Conservation (phyloP, 2,329 filamentous ascomycete genomes). For the Dichotomopilus funicola region DNA sequence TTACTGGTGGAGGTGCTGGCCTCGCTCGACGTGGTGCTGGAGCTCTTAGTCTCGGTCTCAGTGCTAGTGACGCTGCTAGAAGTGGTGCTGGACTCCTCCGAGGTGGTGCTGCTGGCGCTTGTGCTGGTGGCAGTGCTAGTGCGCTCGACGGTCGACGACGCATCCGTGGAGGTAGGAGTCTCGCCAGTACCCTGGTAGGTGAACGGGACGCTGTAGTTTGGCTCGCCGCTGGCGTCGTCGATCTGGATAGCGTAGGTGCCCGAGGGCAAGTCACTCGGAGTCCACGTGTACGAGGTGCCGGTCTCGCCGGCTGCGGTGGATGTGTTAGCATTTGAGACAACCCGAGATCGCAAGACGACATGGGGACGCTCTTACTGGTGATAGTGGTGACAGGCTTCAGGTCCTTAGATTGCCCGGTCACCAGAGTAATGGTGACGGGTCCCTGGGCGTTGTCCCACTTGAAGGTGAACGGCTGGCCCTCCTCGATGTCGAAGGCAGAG, state of each 20-base stretch:
- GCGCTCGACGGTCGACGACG: conserved; percentile 12
- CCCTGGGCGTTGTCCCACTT: conserved; percentile 37
- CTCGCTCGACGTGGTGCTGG: conserved; percentile 5
- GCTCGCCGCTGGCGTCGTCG: conserved; percentile 29
- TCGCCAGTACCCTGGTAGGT: conserved; percentile 18
- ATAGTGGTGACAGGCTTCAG: conserved; percentile 32
- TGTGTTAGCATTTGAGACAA: not conserved
- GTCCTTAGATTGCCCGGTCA: conserved; percentile 32
- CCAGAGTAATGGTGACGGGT: conserved; percentile 37
- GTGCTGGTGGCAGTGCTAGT: not conserved
- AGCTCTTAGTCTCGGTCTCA: not conserved
- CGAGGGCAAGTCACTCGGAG: conserved; percentile 31
- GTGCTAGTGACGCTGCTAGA: conserved; percentile 22
- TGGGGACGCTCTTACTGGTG: conserved; percentile 29
- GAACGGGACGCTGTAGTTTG: conserved; percentile 41
- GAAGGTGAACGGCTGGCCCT: conserved; percentile 38
- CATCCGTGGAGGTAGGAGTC: conserved; percentile 19
- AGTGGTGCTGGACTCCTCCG: conserved; percentile 16
- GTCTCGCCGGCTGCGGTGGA: conserved; percentile 28
- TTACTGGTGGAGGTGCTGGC: conserved; percentile 11
- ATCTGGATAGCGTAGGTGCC: conserved; percentile 43
- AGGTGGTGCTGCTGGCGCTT: conserved; percentile 6
- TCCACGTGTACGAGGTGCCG: conserved; percentile 35
- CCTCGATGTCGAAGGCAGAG: conserved; percentile 27
- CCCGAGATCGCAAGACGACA: not conserved